Conservation (phyloP, 2,329 filamentous ascomycete species). For the Talaromyces rugulosus region DNA sequence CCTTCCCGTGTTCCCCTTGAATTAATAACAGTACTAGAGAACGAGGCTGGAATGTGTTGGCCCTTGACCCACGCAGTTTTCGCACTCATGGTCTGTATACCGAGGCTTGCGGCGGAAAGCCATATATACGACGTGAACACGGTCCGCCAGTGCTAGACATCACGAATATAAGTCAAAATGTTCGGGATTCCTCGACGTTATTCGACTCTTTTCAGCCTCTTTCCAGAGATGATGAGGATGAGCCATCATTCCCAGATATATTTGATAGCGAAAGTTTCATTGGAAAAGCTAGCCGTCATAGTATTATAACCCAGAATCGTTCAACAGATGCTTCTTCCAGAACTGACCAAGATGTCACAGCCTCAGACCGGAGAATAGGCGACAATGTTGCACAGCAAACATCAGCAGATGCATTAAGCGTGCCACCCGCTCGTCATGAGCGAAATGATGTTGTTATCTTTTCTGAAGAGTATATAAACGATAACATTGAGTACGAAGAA, state of each 20-base stretch:
- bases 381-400: neutral
- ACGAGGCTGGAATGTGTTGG: conserved; percentile 44
- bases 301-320: neutral
- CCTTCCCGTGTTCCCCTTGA: neutral
- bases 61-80: conserved; percentile 42
- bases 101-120: conserved; percentile 38
- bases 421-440: neutral
- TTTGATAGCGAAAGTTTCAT: conserved; percentile 24
- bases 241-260: conserved; percentile 23
- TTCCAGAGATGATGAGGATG: conserved; percentile 17
- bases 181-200: conserved; percentile 26
- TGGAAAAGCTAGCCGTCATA: neutral
- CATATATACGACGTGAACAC: conserved; percentile 16
- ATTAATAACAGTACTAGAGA: conserved; percentile 19
- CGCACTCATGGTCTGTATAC: conserved; percentile 28
- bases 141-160: conserved; percentile 26
- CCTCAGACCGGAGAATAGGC: neutral
- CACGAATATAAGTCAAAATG: conserved; percentile 21
- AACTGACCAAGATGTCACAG: neutral
- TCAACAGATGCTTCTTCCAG: neutral
- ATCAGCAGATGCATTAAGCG: neutral
- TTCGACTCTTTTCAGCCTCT: conserved; percentile 24
- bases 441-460: neutral
- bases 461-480: neutral
- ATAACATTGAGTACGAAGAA: neutral